Percentiles rank a stretch among this genome's conserved stretches.
Conservation (phyloP, 176 grass and related monocot genomes). For the Urochloa ruziziensis region DNA sequence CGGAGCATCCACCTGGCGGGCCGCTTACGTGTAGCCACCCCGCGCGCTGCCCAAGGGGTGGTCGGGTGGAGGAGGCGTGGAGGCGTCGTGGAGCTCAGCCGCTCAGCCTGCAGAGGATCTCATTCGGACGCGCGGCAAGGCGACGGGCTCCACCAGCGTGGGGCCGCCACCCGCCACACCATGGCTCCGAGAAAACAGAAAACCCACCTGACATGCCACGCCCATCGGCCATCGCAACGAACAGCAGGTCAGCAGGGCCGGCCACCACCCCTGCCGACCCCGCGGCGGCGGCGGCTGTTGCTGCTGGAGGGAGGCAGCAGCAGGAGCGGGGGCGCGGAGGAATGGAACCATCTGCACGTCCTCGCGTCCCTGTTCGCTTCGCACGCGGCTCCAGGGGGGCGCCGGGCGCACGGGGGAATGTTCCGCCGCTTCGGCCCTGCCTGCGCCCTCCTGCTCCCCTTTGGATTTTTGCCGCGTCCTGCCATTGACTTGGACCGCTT, state of each 20-base stretch:
- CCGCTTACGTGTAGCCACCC: background rate
- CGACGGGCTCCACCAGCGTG: background rate
- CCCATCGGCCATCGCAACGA: background rate
- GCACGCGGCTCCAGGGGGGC: background rate
- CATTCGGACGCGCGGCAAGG: background rate
- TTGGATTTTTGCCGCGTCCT: slow-evolving; percentile 1
- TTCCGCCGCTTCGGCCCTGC: background rate
- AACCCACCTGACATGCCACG: background rate
- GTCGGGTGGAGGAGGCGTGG: too few species aligned
- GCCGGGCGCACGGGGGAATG: background rate
- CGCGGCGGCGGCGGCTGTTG: too few species aligned
- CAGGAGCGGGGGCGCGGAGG: background rate
- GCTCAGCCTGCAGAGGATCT: too few species aligned
- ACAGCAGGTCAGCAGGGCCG: too few species aligned
- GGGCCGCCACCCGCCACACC: background rate
- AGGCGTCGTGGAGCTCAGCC: background rate
- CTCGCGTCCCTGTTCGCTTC: background rate
- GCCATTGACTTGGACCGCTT: slow-evolving; percentile 5
- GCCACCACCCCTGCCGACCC: background rate
- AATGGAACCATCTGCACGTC: background rate
- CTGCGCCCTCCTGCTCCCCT: background rate
- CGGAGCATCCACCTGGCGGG: background rate
- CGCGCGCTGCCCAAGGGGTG: background rate
- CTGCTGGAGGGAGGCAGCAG: background rate
- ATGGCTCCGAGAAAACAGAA: background rate